Evolutionary conservation across 2,329 filamentous ascomycete genomes (phyloP).

Genomic region (Phyllosticta paracitricarpa): DNA sequence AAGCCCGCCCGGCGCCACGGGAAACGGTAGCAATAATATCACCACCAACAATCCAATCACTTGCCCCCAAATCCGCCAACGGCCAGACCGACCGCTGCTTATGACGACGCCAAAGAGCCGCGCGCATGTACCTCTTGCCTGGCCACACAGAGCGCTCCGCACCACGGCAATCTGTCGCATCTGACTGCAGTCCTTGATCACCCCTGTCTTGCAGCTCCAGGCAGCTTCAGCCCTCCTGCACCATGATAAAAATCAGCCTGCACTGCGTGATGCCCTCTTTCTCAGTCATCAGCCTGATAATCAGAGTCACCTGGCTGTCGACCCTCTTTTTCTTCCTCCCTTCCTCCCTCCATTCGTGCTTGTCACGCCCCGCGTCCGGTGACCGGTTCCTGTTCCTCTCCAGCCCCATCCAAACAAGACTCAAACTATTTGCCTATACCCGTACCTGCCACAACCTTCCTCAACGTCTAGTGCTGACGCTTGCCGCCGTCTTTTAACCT

Average conservation of each 20-base stretch:
- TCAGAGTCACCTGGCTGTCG: slow-evolving; percentile 5
- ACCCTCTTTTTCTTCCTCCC: background rate
- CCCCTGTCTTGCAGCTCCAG: background rate
- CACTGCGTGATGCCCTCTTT: background rate
- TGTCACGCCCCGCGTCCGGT: slow-evolving; percentile 6
- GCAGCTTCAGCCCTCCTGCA: background rate
- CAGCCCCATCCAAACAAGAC: background rate
- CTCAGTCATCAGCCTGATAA: slow-evolving; percentile 2
- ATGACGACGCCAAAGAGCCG: background rate
- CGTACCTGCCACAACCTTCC: background rate
- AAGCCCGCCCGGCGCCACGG: background rate
- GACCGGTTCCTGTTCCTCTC: slow-evolving; percentile 8
- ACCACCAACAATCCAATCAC: slow-evolving; percentile 1
- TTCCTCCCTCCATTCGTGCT: background rate
- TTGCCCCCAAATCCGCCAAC: background rate
- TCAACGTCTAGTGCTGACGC: slow-evolving; percentile 1
- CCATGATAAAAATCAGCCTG: background rate
- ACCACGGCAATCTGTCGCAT: background rate
- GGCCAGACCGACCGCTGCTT: background rate
- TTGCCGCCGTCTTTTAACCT: background rate
- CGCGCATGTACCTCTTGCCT: background rate
- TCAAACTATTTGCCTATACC: background rate
- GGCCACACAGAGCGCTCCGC: background rate
- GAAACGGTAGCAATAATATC: slow-evolving; percentile 7
- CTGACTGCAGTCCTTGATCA: background rate